Evolutionary conservation across 2,329 filamentous ascomycete species (phyloP), one percentile per base, ranked within the genome.

Genomic region (Fonsecaea nubica): DNA sequence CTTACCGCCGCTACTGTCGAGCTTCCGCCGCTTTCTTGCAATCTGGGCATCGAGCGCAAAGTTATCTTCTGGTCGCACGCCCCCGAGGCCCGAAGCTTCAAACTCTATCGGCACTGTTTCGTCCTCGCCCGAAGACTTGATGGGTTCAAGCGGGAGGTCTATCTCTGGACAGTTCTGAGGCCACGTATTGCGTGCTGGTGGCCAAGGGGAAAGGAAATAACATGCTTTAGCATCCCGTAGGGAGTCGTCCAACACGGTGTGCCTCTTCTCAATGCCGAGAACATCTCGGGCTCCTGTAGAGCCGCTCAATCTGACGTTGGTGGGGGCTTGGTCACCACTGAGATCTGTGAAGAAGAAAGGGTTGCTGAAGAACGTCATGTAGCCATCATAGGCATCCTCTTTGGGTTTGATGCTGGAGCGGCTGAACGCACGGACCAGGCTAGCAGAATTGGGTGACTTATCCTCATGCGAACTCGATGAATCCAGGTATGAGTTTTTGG

Each of bases 351-450:
- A 95, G 76, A 95, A 96, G 0, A 86, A 87, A 1, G 90, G 90
- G 32, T 90, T 91, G 67, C 86, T 92, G 76, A 94, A 96, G 74
- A 93, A 96, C 18, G 94, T 92, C 71, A 96, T 90, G 0, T 90
- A 88, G 8, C 92, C 92, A 65, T 91, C 87, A 7, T 57, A 60
- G 15, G 55, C 15, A 12, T 87, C 64, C 13, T 48, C 57, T 38
- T 82, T 73, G 74, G 83, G 76, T 74, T 79, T 64, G 77, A 84
- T 55, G 75, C 81, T 70, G 75, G 85, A 69, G 80, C 86, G 73
- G 80, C 81, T 68, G 82, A 84, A 38, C 79, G 76, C 13, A 76
- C 80, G 79, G 80, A 84, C 57, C 15, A 80, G 74, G 53, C 74
- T 81, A 1, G 78, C 82, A 10, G 80, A 68, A 50, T 84, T 84